Base-by-base conservation (phyloP, 345 rosid species). In the Sisymbrium altissimum region DNA sequence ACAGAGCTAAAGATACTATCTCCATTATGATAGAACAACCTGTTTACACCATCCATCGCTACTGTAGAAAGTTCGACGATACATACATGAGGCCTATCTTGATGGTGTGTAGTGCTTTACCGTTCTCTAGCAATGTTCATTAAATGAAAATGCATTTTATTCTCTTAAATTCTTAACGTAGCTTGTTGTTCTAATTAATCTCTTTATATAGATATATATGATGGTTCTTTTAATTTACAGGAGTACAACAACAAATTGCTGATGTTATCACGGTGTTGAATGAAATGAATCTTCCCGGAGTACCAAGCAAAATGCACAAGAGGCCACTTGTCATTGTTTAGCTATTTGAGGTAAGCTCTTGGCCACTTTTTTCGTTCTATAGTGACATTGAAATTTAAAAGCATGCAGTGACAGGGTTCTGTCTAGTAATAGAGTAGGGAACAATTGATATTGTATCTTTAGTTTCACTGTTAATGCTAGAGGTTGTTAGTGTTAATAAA, bases 171-270 rank as follows among this genome's bases (percentile, higher is more conserved):
- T 48, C 49, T 46, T 36, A 2, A 7, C 25, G 23, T 56, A 19
- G 46, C 15, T 29, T 54, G 8, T 17, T 75, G 25, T 50, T 61
- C 30, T 54, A 17, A 60, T n/a, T 60, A 25, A 43, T 50, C 39
- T 41, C 46, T 21, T 7, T 21, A 12, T 33, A 11, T n/a, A n/a
- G n/a, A n/a, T 52, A 12, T 6, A 5, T 63, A 13, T 63, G 45
- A 23, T 46, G 7, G 9, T 64, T 71, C 25, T 67, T 39, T 36
- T 78, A 23, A 7, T 72, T 64, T 58, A 12, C 84, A 95, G 97
- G 99, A 95, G 81, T 92, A 95, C 81, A 95, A 86, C 46, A 97
- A 95, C 63, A 92, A 96, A 1, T 74, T 94, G 75, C 78, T 94
- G 87, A 85, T 88, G 67, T 77, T n/a, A n/a, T n/a, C n/a, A n/a